phyloP scores from a whole-genome alignment of 1,284 basidiomycete species.

The Papiliotrema fonsecae region DNA sequence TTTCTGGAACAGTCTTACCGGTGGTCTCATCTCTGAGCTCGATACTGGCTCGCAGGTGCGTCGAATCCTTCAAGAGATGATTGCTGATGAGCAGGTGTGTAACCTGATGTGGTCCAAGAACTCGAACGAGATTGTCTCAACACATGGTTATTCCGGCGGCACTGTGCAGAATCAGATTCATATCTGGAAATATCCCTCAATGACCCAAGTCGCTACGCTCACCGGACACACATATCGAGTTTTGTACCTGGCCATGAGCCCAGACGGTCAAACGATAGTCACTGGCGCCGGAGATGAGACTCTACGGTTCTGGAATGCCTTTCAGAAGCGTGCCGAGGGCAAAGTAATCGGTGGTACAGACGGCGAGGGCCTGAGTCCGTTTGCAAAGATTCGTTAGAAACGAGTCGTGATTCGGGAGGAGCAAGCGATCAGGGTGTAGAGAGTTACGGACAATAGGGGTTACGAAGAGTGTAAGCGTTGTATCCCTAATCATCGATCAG shows the following conservation, averaged over 20 bases:
- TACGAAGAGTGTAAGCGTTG: no score
- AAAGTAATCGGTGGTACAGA: constrained; percentile 10
- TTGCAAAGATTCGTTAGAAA: constrained; percentile 36
- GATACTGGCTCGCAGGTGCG: constrained; percentile 90
- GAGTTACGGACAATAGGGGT: no score
- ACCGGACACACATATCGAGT: constrained; percentile 94
- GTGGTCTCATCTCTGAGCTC: constrained; percentile 74
- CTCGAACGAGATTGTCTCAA: constrained; percentile 94
- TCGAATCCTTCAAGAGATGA: constrained; percentile 6
- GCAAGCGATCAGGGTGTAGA: no score
- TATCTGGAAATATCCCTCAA: constrained; percentile 92
- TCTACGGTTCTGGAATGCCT: constrained; percentile 92
- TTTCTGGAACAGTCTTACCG: constrained; percentile 93
- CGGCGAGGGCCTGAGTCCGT: constrained; percentile 29
- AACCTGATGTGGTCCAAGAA: constrained; percentile 95
- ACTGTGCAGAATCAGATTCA: constrained; percentile 96
- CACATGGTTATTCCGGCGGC: constrained; percentile 92
- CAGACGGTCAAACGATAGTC: constrained; percentile 94
- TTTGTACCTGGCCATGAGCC: constrained; percentile 93
- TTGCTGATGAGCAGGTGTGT: constrained; percentile 64
- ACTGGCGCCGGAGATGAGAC: constrained; percentile 98
- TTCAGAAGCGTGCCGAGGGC: constrained; percentile 60
- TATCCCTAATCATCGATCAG: no score
- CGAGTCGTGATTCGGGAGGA: no score
- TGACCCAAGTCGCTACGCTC: constrained; percentile 88